These are phyloP conservation scores for Colletotrichum simmondsii DNA, from an alignment of 2,329 filamentous ascomycete genomes.

Conservation along the genomic window DNA sequence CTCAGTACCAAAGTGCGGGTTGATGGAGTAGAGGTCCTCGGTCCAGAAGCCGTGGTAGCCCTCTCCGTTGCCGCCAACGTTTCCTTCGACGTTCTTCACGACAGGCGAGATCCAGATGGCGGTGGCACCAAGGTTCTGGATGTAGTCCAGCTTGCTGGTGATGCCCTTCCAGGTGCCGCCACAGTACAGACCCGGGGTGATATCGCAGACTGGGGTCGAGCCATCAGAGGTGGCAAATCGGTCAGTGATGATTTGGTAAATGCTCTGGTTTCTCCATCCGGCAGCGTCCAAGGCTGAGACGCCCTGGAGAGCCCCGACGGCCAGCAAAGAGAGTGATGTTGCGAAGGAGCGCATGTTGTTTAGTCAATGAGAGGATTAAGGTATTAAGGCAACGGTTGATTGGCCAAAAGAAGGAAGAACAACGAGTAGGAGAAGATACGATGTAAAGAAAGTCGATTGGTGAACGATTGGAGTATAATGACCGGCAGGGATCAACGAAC, in stretches of 20 bases:
- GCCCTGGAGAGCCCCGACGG: constrained; percentile 28
- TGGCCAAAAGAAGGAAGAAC: background rate
- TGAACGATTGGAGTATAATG: background rate
- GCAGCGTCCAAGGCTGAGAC: constrained; percentile 40
- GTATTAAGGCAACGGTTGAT: background rate
- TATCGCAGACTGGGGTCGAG: constrained; percentile 46
- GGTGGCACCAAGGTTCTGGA: constrained; percentile 57
- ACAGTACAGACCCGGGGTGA: constrained; percentile 51
- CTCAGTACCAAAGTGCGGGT: constrained; percentile 60
- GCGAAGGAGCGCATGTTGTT: constrained; percentile 15
- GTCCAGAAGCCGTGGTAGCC: constrained; percentile 55
- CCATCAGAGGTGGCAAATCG: constrained; percentile 52
- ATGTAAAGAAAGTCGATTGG: background rate
- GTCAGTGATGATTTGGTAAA: constrained; percentile 59
- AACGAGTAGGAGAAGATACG: background rate
- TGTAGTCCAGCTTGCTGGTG: constrained; percentile 60
- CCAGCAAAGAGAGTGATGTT: constrained; percentile 20
- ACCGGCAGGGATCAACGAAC: background rate
- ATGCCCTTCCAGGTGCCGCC: constrained; percentile 62
- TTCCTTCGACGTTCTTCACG: constrained; percentile 49
- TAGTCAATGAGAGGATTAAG: background rate
- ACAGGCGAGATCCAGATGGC: constrained; percentile 58
- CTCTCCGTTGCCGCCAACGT: constrained; percentile 39
- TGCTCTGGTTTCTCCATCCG: constrained; percentile 53
- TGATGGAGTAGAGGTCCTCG: constrained; percentile 51